Percentiles rank a stretch among this genome's conserved stretches.
These are phyloP conservation scores for Amaranthus tricolor DNA, from an alignment of 179 eudicot species.

Conservation along the genomic window DNA sequence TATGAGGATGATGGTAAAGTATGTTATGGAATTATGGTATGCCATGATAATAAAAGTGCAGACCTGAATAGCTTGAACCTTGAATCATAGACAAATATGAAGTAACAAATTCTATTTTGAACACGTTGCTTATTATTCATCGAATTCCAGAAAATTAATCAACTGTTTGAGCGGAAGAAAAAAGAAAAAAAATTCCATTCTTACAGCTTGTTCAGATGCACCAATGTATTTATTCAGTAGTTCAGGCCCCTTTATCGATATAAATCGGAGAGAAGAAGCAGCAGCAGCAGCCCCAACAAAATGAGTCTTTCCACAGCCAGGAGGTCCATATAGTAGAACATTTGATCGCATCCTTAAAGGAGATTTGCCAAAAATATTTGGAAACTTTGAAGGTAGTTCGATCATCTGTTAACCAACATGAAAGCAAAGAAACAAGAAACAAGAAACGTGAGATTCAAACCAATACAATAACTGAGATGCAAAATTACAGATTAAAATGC, in stretches of 20 bases:
- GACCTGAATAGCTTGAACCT: background rate
- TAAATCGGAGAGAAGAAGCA: slow-evolving; percentile 88
- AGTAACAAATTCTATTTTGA: background rate
- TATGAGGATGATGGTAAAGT: background rate
- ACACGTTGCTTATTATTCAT: background rate
- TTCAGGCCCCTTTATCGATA: slow-evolving; percentile 95
- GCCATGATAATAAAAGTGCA: background rate
- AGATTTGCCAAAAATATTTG: slow-evolving; percentile 70
- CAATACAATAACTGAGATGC: background rate
- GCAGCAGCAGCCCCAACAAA: slow-evolving; percentile 98
- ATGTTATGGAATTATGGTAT: background rate
- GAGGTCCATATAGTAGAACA: slow-evolving; percentile 94
- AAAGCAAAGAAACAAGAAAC: slow-evolving; percentile 3
- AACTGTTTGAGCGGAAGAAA: background rate
- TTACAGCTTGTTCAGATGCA: slow-evolving; percentile 99
- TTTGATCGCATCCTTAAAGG: slow-evolving; percentile 88
- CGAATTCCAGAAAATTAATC: background rate
- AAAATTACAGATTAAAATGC: background rate
- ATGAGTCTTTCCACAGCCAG: slow-evolving; percentile 99
- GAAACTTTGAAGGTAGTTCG: slow-evolving; percentile 90
- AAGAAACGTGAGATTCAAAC: background rate
- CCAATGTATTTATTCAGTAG: slow-evolving; percentile 95
- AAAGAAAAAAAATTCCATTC: slow-evolving; percentile 18
- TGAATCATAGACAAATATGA: background rate
- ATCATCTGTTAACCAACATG: slow-evolving; percentile 59